Evolutionary conservation across 305 asterid species (phyloP), one percentile per base, ranked within the genome.

Genomic region (Fraxinus baroniana): DNA sequence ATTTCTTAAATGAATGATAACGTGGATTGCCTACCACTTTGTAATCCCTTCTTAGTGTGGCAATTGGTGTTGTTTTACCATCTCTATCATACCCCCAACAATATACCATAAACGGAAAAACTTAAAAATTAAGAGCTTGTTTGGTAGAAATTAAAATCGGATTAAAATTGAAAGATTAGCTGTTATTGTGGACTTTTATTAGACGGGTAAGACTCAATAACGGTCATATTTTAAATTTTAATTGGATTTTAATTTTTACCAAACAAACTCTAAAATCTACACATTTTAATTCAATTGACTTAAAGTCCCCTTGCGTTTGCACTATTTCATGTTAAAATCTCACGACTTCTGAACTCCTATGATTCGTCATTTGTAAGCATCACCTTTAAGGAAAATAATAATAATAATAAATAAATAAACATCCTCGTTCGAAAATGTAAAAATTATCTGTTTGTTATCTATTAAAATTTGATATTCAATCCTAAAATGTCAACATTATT

Each of bases 1-100:
- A 78, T 85, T 83, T 82, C 36, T 85, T 82, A n/a, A 76, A 57
- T 76, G 77, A 39, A 28, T 87, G 85, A 74, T 74, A 33, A 4
- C 35, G 15, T 79, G 20, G 68, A 74, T 81, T 26, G 76, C 84
- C 87, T 75, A 81, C 86, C 83, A 70, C 41, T 79, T 72, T 72
- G 73, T 78, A 72, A 60, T 62, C 78, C 78, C 79, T 80, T 60
- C 78, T 76, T 80, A 82, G 33, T 60, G 76, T 72, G 81, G 46
- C 82, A 41, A 70, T 79, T 77, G 77, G 77, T 78, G 20, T 52
- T 52, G 83, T 30, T 83, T 78, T 32, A 39, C 80, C 41, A 46
- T 74, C 80, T 46, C 62, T 57, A 35, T 75, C 84, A 12, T 75
- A 55, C 72, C 17, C 26, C 17, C 32, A 18, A 18, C 57, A 36